These are phyloP conservation scores for Fomitopsis pinicola DNA, from an alignment of 1,284 basidiomycete genomes.

Conservation along the genomic window DNA sequence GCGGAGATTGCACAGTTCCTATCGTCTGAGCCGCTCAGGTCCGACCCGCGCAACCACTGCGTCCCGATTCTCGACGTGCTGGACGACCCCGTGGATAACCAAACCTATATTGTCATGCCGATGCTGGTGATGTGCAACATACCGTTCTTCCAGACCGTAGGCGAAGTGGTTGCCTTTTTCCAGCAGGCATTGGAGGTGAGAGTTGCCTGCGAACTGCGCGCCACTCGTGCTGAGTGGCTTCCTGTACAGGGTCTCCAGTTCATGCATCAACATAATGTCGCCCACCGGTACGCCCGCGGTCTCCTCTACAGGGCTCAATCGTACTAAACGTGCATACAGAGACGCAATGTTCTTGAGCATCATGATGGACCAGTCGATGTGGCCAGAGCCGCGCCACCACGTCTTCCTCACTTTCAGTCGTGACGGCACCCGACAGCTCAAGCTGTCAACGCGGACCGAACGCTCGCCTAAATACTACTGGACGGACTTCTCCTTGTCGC, in stretches of 20 bases:
- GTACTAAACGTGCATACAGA: constrained; percentile 18
- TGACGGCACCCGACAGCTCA: constrained; percentile 18
- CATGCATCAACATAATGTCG: constrained; percentile 14
- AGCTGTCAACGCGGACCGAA: constrained; percentile 25
- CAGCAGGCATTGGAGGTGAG: constrained; percentile 23
- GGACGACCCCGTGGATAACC: background rate
- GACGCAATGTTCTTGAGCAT: constrained; percentile 35
- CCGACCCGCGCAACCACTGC: background rate
- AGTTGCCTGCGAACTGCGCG: background rate
- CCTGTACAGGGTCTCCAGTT: constrained; percentile 12
- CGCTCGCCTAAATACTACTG: constrained; percentile 28
- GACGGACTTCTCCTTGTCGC: constrained; percentile 35
- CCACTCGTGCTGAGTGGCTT: background rate
- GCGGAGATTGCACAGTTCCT: background rate
- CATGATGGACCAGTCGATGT: constrained; percentile 34
- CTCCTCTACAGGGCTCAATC: too few relatives aligned
- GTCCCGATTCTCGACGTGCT: background rate
- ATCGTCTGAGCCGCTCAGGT: background rate
- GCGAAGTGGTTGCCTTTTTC: constrained; percentile 24
- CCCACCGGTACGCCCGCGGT: constrained; percentile 10
- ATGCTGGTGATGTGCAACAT: background rate
- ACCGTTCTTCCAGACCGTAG: constrained; percentile 2
- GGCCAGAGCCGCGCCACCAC: constrained; percentile 26
- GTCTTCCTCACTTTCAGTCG: constrained; percentile 3
- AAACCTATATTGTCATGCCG: background rate